Evolutionary conservation across 805 yeast genomes (phyloP).

Genomic region (Candida stauntonica): DNA sequence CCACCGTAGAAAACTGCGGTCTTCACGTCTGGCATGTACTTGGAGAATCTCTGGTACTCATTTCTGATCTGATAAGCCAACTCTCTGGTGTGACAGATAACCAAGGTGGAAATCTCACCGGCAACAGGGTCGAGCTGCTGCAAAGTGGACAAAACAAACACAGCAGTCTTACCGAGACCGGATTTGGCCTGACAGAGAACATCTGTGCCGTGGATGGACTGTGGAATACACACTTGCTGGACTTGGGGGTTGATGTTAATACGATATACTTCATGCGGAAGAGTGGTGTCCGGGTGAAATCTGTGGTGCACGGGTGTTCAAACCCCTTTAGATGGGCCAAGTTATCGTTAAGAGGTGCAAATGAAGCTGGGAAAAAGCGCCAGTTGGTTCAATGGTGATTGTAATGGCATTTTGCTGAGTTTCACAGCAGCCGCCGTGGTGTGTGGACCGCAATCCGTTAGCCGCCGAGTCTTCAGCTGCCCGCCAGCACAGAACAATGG

Average conservation of each 20-base stretch:
- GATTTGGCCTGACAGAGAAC: slow-evolving; percentile 99
- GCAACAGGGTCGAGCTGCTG: slow-evolving; percentile 97
- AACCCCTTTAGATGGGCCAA: too few relatives aligned
- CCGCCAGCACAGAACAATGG: too few relatives aligned
- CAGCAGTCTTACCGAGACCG: slow-evolving; percentile 99
- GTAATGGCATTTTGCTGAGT: too few relatives aligned
- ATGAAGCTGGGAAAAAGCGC: too few relatives aligned
- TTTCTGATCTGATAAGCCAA: slow-evolving; percentile 97
- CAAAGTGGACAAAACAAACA: slow-evolving; percentile 89
- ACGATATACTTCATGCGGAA: not conserved
- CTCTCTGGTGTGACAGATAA: slow-evolving; percentile 97
- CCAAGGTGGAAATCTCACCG: slow-evolving; percentile 93
- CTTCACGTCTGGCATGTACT: slow-evolving; percentile 96
- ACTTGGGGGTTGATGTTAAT: slow-evolving; percentile 42
- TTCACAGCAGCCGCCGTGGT: too few relatives aligned
- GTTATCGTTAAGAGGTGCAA: too few relatives aligned
- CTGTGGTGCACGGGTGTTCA: too few relatives aligned
- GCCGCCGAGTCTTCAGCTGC: too few relatives aligned
- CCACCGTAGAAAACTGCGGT: slow-evolving; percentile 98
- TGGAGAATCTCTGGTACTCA: slow-evolving; percentile 95
- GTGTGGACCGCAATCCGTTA: too few relatives aligned
- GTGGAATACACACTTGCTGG: slow-evolving; percentile 98
- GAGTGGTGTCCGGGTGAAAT: slow-evolving; percentile 25
- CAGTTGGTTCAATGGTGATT: too few relatives aligned
- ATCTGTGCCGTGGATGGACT: slow-evolving; percentile 95